phyloP scores from a whole-genome alignment of 768 basidiomycete genomes.

The Lactifluus subvellereus region DNA sequence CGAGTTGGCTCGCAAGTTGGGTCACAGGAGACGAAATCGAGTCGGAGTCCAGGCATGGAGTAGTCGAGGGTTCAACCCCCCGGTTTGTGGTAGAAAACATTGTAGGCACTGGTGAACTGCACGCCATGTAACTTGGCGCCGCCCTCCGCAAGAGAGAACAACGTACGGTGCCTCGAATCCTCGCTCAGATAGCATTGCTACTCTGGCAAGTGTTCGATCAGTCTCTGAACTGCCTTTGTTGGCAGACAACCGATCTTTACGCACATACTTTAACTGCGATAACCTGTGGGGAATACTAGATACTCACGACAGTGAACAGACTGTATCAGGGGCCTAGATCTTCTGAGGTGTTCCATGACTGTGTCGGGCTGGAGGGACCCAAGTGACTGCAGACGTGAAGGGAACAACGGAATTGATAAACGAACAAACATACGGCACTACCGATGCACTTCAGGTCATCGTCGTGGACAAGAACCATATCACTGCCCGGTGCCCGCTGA shows the following conservation, averaged over 20 bases:
- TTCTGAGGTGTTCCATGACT: background rate
- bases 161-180: background rate
- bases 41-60: background rate
- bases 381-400: background rate
- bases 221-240: background rate
- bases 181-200: background rate
- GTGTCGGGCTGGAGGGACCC: background rate
- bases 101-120: background rate
- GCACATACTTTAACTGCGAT: background rate
- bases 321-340: background rate
- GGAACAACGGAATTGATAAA: background rate
- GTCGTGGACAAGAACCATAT: background rate
- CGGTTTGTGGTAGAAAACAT: background rate
- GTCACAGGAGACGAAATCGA: too few species aligned
- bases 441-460: background rate
- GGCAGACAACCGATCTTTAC: background rate
- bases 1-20: too few species aligned
- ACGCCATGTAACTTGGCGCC: background rate
- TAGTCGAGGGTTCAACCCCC: background rate
- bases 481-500: background rate
- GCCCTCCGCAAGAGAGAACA: background rate
- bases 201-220: background rate
- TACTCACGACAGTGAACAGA: background rate
- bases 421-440: background rate
- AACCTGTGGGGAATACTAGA: background rate